Conservation (phyloP, 345 rosid genomes). For the Turnera subulata region DNA sequence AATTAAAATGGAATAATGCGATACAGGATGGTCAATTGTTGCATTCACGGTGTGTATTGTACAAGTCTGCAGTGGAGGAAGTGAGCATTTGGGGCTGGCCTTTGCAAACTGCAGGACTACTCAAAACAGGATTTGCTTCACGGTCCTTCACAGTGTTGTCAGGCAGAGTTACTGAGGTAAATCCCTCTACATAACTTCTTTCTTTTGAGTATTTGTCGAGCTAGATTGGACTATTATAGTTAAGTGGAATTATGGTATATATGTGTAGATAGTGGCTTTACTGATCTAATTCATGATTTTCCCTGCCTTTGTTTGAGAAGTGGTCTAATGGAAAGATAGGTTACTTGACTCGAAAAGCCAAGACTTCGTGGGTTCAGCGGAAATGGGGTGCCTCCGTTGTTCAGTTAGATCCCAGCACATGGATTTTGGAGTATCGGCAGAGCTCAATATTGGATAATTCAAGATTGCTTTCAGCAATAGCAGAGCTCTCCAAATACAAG, state of each 20-base stretch:
- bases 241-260: too few relatives aligned
- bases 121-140: constrained; percentile 46
- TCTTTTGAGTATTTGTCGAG: not conserved
- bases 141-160: constrained; percentile 53
- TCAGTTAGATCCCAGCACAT: constrained; percentile 70
- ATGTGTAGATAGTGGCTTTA: not conserved
- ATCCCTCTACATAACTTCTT: not conserved
- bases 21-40: constrained; percentile 52
- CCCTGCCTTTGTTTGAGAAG: constrained; percentile 22
- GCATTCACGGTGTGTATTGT: constrained; percentile 60
- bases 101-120: constrained; percentile 74
- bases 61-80: constrained; percentile 68
- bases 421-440: constrained; percentile 66
- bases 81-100: constrained; percentile 98
- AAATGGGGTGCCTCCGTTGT: constrained; percentile 54
- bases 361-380: constrained; percentile 49
- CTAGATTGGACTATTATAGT: not conserved
- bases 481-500: constrained; percentile 42
- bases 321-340: constrained; percentile 62
- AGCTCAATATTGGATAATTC: constrained; percentile 46
- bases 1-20: not conserved
- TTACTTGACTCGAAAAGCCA: constrained; percentile 40
- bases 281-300: not conserved
- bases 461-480: constrained; percentile 36
- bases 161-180: constrained; percentile 86